Base-by-base conservation (phyloP, 2,329 filamentous ascomycete species). In the Tolypocladium amazonense region DNA sequence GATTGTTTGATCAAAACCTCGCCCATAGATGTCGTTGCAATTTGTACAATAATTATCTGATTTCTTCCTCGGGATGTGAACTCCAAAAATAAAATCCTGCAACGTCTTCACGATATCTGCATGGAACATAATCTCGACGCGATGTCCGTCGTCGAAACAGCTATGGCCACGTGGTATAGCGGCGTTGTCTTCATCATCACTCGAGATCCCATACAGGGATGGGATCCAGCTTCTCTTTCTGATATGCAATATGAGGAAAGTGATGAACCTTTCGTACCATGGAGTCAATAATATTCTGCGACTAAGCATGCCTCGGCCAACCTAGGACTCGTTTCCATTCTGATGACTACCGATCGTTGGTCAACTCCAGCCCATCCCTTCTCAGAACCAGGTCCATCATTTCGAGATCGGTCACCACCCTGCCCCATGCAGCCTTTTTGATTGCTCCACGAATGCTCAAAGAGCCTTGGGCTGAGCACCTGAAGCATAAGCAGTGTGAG, bases 281-380 rank as follows among this genome's bases (percentile, higher is more conserved):
- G 58, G 54, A 59, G 55, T 54, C 59, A 63, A 30, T 38, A 61
- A 55, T 60, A 60, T 45, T 57, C 62, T 18, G 56, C 59, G 5
- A 56, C 62, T 20, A 55, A 62, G 37, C 60, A 65, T 37, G 53
- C 57, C 12, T 37, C 65, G 15, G 64, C 62, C 30, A 70, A 66
- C 38, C 41, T 68, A 27, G 68, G 67, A 8, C 62, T 69, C 20
- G 59, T 70, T 52, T 61, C 66, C n/a, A 68, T 69, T 59, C 60
- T 70, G 15, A 58, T 63, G 56, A 64, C 62, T 27, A 39, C 62
- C 7, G 63, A 65, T 15, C 20, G 27, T 23, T 66, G 65, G 64
- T 18, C 56, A 9, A 15, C 60, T 5, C 65, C 66, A 7, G 52
- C 57, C 1, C 59, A 66, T 30, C 59, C 62, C 65, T 63, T 25